A percentile compares a stretch with the other conserved stretches of the same genome.
phyloP scores from a whole-genome alignment of 352 stramenopile genomes.

The Phytophthora ramorum region DNA sequence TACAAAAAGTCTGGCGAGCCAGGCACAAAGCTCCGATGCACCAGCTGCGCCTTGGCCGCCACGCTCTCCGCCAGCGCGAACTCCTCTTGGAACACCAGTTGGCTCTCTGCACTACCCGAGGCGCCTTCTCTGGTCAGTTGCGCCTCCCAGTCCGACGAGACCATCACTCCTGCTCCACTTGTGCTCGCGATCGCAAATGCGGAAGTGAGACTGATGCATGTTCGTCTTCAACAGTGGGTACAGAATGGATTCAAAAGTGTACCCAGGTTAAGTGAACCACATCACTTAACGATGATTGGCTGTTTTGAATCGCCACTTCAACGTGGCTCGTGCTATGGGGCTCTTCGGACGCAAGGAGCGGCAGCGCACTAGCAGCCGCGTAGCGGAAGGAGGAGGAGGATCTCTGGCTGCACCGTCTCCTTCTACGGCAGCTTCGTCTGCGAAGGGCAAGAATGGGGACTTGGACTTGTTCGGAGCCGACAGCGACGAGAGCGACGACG shows the following conservation, averaged over 20 bases:
- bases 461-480: conserved; percentile 76
- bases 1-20: conserved; percentile 34
- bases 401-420: conserved; percentile 8
- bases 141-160: conserved; percentile 22
- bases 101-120: conserved; percentile 18
- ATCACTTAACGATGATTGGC: not conserved
- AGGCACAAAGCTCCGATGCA: conserved; percentile 28
- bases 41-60: conserved; percentile 36
- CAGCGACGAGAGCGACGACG: conserved; percentile 85
- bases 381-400: conserved; percentile 47
- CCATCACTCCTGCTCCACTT: conserved; percentile 32
- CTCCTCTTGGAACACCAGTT: conserved; percentile 38
- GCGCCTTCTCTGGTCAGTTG: conserved; percentile 35
- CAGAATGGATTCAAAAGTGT: conserved; percentile 11
- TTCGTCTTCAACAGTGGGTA: not conserved
- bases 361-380: conserved; percentile 20
- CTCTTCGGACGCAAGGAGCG: conserved; percentile 43
- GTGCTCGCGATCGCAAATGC: conserved; percentile 2
- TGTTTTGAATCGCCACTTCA: conserved; percentile 19
- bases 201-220: no score
- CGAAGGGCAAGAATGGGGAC: conserved; percentile 24
- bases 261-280: not conserved
- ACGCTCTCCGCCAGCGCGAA: conserved; percentile 38
- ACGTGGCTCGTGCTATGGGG: conserved; percentile 37
- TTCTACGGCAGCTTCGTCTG: not conserved